phyloP scores from a whole-genome alignment of 2,329 filamentous ascomycete genomes.

The Clonostachys solani region DNA sequence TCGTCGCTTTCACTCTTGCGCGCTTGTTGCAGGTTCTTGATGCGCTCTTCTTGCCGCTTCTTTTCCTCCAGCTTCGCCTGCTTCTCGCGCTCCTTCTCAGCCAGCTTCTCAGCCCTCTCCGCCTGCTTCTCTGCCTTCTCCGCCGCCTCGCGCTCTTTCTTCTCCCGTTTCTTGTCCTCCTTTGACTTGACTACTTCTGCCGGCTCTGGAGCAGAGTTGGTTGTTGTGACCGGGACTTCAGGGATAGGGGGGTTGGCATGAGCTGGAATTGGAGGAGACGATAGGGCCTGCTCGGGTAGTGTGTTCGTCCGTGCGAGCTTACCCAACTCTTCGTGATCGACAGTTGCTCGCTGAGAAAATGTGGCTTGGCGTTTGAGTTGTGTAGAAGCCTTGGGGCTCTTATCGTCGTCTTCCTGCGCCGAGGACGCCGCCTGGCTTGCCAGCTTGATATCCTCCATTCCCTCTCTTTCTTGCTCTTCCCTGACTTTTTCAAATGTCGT shows the following conservation, averaged over 20 bases:
- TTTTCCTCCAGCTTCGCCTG: slow-evolving; percentile 24
- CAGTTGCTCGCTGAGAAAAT: slow-evolving; percentile 37
- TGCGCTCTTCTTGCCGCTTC: slow-evolving; percentile 25
- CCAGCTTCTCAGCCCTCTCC: slow-evolving; percentile 41
- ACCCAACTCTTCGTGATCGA: slow-evolving; percentile 48
- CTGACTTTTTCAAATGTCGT: slow-evolving; percentile 65
- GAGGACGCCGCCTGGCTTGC: slow-evolving; percentile 53
- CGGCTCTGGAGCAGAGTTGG: not conserved
- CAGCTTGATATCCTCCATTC: slow-evolving; percentile 56
- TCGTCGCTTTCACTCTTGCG: slow-evolving; percentile 58
- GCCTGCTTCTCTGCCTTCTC: slow-evolving; percentile 55
- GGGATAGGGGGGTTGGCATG: not conserved
- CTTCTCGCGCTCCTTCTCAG: slow-evolving; percentile 25
- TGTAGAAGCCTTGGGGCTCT: slow-evolving; percentile 13
- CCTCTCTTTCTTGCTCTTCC: slow-evolving; percentile 81
- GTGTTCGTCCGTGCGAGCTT: slow-evolving; percentile 64
- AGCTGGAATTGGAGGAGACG: slow-evolving; percentile 1
- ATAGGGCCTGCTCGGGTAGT: slow-evolving; percentile 38
- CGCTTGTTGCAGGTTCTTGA: slow-evolving; percentile 37
- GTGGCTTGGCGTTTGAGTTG: slow-evolving; percentile 44
- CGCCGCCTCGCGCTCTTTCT: slow-evolving; percentile 58
- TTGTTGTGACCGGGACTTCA: too few relatives aligned
- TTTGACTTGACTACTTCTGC: slow-evolving; percentile 31
- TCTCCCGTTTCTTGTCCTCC: slow-evolving; percentile 61
- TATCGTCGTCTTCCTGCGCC: slow-evolving; percentile 41